Evolutionary conservation across 1,284 basidiomycete species (phyloP), one percentile per base, ranked within the genome.

Genomic region (Fomes fomentarius): DNA sequence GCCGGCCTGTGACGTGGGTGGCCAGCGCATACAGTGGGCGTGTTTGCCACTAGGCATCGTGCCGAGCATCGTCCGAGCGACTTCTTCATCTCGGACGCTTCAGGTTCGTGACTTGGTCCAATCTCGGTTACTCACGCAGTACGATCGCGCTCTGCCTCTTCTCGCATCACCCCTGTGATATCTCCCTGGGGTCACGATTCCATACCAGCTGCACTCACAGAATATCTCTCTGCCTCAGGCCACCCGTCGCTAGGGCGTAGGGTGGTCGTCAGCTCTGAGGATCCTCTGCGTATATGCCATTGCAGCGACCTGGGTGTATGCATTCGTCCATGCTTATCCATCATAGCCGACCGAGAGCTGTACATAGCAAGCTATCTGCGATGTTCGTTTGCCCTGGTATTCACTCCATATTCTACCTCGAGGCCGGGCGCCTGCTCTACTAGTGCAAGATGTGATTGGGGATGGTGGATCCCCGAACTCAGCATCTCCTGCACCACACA

Each of bases 361-460:
- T 37, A 9, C n/a, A n/a, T 25, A 47, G 45, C 45, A 25, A 47
- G 22, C 47, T 15, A 49, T 49, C 38, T 41, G 24, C 51, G 39
- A 52, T 34, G 39, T 30, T 52, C 51, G 44, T 35, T 42, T 41
- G 45, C 35, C 45, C 44, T 52, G 35, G 51, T 45, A 47, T 47
- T 52, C 38, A 47, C 45, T 47, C 38, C 51, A 41, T 45, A 42
- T 11, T 24, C 3, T 12, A 31, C 45, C 45, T 52, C 45, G 37
- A 52, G 51, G 44, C 38, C 22, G n/a, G 24, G 44, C 44, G 43
- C 39, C 30, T 45, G 45, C 45, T 22, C 12, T 25, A n/a, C n/a
- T n/a, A n/a, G n/a, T n/a, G 11, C 39, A n/a, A 43, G 28, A 31
- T 33, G 25, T 40, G 17, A 28, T 31, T 47, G 44, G 47, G 38